A percentile compares a stretch with the other conserved stretches of the same genome.
phyloP scores from a whole-genome alignment of 2,329 filamentous ascomycete species.

The Dothideomycetidae sp. region DNA sequence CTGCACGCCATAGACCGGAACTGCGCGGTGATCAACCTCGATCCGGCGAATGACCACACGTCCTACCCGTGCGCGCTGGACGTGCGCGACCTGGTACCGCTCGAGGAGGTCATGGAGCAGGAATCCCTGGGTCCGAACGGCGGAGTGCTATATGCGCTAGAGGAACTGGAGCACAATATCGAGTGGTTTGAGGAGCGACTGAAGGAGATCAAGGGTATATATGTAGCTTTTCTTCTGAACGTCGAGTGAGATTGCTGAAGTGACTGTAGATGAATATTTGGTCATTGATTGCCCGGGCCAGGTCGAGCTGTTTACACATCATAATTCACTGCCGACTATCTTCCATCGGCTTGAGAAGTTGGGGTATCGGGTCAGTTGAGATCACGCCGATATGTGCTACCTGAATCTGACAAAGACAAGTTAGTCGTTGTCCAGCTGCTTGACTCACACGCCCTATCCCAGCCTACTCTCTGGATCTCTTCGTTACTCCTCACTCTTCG shows the following conservation, averaged over 20 bases:
- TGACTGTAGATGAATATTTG: constrained; percentile 52
- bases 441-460: constrained; percentile 83
- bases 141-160: constrained; percentile 79
- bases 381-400: too few species aligned
- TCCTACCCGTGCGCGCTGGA: constrained; percentile 82
- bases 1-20: constrained; percentile 88
- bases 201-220: constrained; percentile 51
- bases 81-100: constrained; percentile 71
- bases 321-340: constrained; percentile 80
- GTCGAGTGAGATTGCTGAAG: constrained; percentile 33
- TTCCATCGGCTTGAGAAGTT: constrained; percentile 82
- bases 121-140: constrained; percentile 87
- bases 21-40: constrained; percentile 89
- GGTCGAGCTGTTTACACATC: constrained; percentile 93
- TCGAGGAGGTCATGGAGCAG: constrained; percentile 90
- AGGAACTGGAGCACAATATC: constrained; percentile 86
- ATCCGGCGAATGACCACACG: constrained; percentile 89
- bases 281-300: constrained; percentile 95
- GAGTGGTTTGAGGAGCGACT: constrained; percentile 80
- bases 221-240: background rate
- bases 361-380: constrained; percentile 73
- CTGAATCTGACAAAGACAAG: too few species aligned
- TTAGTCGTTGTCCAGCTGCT: constrained; percentile 86
- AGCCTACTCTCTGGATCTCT: constrained; percentile 88
- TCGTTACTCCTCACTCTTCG: constrained; percentile 84